phyloP scores from a whole-genome alignment of 225 moss, liverwort and hornwort genomes.

The Thuidium tamariscinum region DNA sequence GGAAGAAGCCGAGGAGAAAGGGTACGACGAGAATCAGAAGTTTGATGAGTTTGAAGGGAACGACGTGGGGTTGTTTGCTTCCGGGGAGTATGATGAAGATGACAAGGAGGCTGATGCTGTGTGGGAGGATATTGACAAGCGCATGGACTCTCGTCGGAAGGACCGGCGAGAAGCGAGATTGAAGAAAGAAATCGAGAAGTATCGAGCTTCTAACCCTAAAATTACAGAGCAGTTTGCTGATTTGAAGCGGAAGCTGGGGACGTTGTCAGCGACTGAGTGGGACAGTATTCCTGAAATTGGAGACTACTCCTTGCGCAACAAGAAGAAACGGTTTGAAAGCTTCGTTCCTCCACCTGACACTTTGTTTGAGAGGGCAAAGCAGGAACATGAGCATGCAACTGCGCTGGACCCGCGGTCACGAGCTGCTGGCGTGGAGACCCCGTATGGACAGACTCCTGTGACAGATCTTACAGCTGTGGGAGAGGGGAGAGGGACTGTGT shows the following conservation, averaged over 20 bases:
- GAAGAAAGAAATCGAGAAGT: constrained; percentile 88
- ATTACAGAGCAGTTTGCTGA: constrained; percentile 91
- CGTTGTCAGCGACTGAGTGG: constrained; percentile 63
- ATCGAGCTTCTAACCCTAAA: constrained; percentile 85
- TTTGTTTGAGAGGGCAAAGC: constrained; percentile 84
- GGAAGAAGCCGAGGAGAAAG: constrained; percentile 96
- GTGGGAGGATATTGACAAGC: constrained; percentile 85
- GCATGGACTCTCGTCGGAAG: constrained; percentile 86
- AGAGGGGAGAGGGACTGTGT: constrained; percentile 81
- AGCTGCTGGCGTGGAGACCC: constrained; percentile 81
- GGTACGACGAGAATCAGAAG: constrained; percentile 98
- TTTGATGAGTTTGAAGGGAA: constrained; percentile 96
- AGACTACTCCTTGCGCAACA: constrained; percentile 80
- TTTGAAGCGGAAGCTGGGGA: constrained; percentile 77
- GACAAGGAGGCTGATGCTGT: constrained; percentile 92
- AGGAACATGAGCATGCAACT: constrained; percentile 88
- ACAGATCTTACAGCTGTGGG: constrained; percentile 97
- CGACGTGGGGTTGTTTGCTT: constrained; percentile 80
- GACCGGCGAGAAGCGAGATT: constrained; percentile 80
- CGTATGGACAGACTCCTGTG: constrained; percentile 88
- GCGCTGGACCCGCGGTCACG: constrained; percentile 79
- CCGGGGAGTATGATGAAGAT: constrained; percentile 92
- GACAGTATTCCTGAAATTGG: constrained; percentile 88
- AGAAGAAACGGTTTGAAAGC: constrained; percentile 88
- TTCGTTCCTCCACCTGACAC: constrained; percentile 90